Evolutionary conservation across 2,329 filamentous ascomycete species (phyloP).

Genomic region (Lachnellula cervina): DNA sequence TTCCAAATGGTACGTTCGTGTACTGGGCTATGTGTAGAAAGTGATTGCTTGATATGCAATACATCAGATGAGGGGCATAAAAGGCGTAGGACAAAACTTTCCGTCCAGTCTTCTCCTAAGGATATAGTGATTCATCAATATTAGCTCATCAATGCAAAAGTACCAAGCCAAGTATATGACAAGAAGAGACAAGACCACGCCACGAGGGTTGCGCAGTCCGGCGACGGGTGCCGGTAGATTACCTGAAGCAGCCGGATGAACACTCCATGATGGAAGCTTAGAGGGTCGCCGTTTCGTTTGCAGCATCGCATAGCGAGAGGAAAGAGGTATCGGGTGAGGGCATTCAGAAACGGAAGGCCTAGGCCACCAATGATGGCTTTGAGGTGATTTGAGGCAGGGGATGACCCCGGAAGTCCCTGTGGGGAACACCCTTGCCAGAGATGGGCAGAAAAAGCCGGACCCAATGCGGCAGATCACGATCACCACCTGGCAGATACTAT

Average conservation of each 20-base stretch:
- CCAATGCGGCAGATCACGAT: conserved; percentile 1
- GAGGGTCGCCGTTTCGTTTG: not conserved
- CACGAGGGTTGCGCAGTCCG: not conserved
- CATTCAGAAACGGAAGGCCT: not conserved
- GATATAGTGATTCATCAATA: not conserved
- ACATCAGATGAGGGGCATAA: not conserved
- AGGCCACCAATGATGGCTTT: not conserved
- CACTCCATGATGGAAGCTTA: not conserved
- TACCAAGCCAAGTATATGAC: not conserved
- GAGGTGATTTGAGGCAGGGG: not conserved
- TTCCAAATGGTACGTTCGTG: too few species aligned
- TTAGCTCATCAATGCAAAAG: not conserved
- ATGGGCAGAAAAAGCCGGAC: not conserved
- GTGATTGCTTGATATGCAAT: too few species aligned
- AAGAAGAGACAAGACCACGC: not conserved
- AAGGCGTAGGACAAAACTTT: not conserved
- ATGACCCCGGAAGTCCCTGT: not conserved
- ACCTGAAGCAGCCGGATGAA: not conserved
- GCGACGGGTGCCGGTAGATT: not conserved
- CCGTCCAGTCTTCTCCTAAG: not conserved
- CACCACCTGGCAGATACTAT: not conserved
- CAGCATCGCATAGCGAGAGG: not conserved
- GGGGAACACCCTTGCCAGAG: not conserved
- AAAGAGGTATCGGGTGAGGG: not conserved
- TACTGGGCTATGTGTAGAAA: too few species aligned